Base-by-base conservation (phyloP, 2,329 filamentous ascomycete species). In the Phoma sp. region DNA sequence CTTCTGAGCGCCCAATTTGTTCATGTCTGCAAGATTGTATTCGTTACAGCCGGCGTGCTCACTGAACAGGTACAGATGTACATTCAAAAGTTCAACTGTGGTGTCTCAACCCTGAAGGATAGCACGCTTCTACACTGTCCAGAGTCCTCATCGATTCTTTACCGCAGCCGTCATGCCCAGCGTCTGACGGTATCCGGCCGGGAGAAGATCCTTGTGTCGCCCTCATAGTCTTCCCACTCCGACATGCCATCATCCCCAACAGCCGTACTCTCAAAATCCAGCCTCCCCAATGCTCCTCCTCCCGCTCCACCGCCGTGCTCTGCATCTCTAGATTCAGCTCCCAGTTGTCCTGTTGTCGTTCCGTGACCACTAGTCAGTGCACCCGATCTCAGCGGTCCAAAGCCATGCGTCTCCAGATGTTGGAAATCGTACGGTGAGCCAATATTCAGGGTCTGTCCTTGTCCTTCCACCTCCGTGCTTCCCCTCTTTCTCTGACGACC, bases 201-300 rank as follows among this genome's bases (percentile, higher is more conserved):
- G 17, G 15, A 21, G 8, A 38, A 38, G 36, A 22, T 38, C 36
- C 17, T 38, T n/a, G 36, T 38, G 5, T 38, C 36, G n/a, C 32
- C 32, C 6, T 50, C 52, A 2, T 24, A 25, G 12, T 45, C 41
- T 13, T 50, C 52, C 52, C 52, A 55, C 2, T 29, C 19, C 4
- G 36, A 41, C 6, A 31, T 15, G 2, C 15, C 46, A 29, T 50
- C 40, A 33, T 44, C 36, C 13, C 24, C 31, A 9, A 46, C 10
- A 1, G 45, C 52, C 8, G 40, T 46, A 7, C 36, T 41, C 13
- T 55, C 52, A 8, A 15, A 31, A 35, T 55, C 17, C 27, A 32
- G 8, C 9, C 12, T 7, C 5, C 19, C 17, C 40, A 21, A n/a
- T 7, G 8, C 17, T 32, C 25, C 5, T 32, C 25, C 15, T 32